A percentile compares a stretch with the other conserved stretches of the same genome.
These are phyloP conservation scores for Iris macrosiphon DNA, from an alignment of 106 monocot species.

Conservation along the genomic window DNA sequence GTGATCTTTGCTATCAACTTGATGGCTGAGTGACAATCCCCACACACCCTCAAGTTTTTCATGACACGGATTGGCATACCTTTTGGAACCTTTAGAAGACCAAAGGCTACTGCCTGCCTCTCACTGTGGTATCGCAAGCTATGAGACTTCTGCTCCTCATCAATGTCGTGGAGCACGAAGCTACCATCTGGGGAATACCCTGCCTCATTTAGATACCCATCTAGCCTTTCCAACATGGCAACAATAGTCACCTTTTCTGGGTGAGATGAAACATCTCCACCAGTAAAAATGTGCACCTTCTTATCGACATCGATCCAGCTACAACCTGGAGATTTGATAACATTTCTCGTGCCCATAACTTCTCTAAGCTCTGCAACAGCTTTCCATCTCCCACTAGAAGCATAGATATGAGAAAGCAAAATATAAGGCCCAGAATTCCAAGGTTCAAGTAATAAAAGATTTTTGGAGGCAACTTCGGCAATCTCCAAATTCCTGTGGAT, in stretches of 20 bases:
- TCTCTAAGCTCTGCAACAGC: conserved; percentile 55
- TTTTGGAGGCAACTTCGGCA: conserved; percentile 57
- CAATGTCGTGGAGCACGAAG: conserved; percentile 74
- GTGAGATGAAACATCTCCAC: conserved; percentile 40
- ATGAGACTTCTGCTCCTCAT: conserved; percentile 71
- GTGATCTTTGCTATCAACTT: conserved; percentile 64
- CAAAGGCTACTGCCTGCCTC: conserved; percentile 71
- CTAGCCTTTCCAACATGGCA: conserved; percentile 40
- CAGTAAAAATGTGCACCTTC: conserved; percentile 64
- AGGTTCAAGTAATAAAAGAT: conserved; percentile 56
- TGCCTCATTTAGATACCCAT: conserved; percentile 38
- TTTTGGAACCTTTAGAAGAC: conserved; percentile 55
- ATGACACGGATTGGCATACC: conserved; percentile 69
- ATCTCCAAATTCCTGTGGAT: conserved; percentile 51
- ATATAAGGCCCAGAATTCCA: conserved; percentile 63
- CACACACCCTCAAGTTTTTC: conserved; percentile 79
- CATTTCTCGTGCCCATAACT: conserved; percentile 40
- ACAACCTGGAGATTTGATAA: conserved; percentile 66
- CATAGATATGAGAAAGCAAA: conserved; percentile 75
- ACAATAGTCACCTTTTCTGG: conserved; percentile 40
- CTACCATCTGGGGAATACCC: conserved; percentile 70
- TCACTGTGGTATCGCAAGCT: conserved; percentile 66
- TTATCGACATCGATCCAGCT: conserved; percentile 73
- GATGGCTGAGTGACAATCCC: conserved; percentile 72
- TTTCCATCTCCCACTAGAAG: conserved; percentile 55